Evolutionary conservation across 164 flowering plant genomes (phyloP), one percentile per base, ranked within the genome.

Genomic region (Vitis cinerea): DNA sequence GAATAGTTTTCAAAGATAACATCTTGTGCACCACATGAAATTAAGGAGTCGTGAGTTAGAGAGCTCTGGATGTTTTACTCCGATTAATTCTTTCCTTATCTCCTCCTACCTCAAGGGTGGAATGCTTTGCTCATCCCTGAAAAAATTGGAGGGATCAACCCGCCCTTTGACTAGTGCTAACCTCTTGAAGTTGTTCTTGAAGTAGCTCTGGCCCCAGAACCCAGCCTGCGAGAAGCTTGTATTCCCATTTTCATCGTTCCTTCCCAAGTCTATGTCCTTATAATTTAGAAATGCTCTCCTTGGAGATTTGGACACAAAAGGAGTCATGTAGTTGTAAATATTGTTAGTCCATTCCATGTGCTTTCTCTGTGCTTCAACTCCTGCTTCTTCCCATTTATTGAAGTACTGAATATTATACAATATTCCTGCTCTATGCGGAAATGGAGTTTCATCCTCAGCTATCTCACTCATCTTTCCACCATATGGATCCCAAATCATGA

Each of bases 101-200:
- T 37, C 44, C 7, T 37, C 44, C 44, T 37, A 37, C 44, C 4
- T 37, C 44, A 37, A 37, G 44, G 44, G 44, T 0, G 77, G 79
- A 51, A 76, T 68, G 53, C 79, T 76, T 54, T 76, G 79, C 63
- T 76, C 79, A 65, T 76, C 59, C 50, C 79, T 68, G 16, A 76
- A 76, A 66, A 72, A 76, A 54, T 76, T 76, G n/a, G 13, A 52
- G 17, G 75, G 75, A 71, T 76, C 79, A 23, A 72, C 79, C 50
- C 29, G 54, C 3, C 66, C 72, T 70, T 76, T 76, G 4, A 76
- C 48, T 17, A 64, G 13, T 63, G 72, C 75, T 69, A 76, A 64
- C 56, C 79, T 67, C 9, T 76, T 14, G 59, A 76, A 76, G 23
- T 76, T 71, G 0, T 13, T 52, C 29, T 57, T 52, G 30, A 72